A percentile compares a stretch with the other conserved stretches of the same genome.
These are phyloP conservation scores for Trypanosoma conorhini DNA, from an alignment of 208 protist species.

Conservation along the genomic window DNA sequence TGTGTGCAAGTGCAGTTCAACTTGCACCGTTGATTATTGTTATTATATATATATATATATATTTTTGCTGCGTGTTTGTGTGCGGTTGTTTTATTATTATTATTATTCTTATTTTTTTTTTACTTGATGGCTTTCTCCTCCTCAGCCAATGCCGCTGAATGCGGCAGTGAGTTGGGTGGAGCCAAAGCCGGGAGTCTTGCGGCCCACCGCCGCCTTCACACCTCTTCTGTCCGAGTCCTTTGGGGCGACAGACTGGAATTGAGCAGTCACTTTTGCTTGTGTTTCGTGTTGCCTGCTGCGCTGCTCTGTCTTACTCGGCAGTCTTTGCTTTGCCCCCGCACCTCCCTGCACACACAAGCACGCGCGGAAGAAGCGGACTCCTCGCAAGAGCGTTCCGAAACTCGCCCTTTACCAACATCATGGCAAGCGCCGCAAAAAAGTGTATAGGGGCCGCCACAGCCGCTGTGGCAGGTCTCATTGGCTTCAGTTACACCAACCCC, in stretches of 20 bases:
- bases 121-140: too few relatives aligned
- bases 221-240: too few relatives aligned
- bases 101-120: conserved; percentile 7
- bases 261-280: neutral
- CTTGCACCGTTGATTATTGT: neutral
- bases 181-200: too few relatives aligned
- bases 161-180: neutral
- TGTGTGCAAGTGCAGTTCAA: neutral
- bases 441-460: conserved; percentile 39
- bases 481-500: conserved; percentile 78
- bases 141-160: neutral
- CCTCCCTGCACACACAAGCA: neutral
- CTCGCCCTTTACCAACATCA: neutral
- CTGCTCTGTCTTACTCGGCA: neutral
- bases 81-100: neutral
- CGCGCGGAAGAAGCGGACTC: neutral
- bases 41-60: too few relatives aligned
- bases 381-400: neutral
- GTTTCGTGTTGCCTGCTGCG: neutral
- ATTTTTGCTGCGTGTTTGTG: too few relatives aligned
- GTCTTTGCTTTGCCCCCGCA: neutral
- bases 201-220: too few relatives aligned
- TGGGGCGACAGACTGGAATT: neutral
- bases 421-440: conserved; percentile 47
- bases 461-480: conserved; percentile 53